Conservation (phyloP, 257 asterid species). For the Verbascum thapsus region DNA sequence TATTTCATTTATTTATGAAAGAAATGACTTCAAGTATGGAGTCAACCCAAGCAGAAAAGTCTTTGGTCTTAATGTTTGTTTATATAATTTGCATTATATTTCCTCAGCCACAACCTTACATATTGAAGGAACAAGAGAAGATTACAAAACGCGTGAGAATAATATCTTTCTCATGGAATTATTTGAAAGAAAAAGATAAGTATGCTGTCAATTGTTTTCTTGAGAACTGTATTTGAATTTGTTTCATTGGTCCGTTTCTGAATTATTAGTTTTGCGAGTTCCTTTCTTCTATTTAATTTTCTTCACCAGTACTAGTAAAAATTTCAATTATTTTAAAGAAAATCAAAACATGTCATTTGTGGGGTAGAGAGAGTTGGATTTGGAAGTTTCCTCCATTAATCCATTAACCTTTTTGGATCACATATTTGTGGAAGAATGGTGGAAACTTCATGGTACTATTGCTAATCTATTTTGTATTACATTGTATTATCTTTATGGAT, state of each 20-base stretch:
- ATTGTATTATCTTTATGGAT: too few relatives aligned
- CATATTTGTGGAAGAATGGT: too few relatives aligned
- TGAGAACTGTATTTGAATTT: neutral
- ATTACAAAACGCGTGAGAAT: neutral
- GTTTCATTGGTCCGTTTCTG: too few relatives aligned
- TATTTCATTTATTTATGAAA: neutral
- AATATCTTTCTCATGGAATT: slow-evolving; percentile 4
- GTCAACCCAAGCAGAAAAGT: slow-evolving; percentile 29
- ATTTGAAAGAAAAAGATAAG: neutral
- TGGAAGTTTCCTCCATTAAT: slow-evolving; percentile 20
- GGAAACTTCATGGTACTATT: too few relatives aligned
- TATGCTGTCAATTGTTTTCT: slow-evolving; percentile 13
- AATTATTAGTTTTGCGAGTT: too few relatives aligned
- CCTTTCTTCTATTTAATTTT: too few relatives aligned
- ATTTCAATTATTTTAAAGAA: neutral
- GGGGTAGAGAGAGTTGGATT: slow-evolving; percentile 10
- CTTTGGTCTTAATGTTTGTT: neutral
- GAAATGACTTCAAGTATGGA: neutral
- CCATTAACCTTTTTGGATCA: neutral
- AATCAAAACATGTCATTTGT: neutral
- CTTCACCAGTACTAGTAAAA: neutral
- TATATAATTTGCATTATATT: neutral
- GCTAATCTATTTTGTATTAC: too few relatives aligned
- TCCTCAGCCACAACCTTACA: neutral
- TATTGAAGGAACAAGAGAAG: slow-evolving; percentile 1